Evolutionary conservation across 345 rosid species (phyloP), one percentile per base, ranked within the genome.

Genomic region (Linum trigynum): DNA sequence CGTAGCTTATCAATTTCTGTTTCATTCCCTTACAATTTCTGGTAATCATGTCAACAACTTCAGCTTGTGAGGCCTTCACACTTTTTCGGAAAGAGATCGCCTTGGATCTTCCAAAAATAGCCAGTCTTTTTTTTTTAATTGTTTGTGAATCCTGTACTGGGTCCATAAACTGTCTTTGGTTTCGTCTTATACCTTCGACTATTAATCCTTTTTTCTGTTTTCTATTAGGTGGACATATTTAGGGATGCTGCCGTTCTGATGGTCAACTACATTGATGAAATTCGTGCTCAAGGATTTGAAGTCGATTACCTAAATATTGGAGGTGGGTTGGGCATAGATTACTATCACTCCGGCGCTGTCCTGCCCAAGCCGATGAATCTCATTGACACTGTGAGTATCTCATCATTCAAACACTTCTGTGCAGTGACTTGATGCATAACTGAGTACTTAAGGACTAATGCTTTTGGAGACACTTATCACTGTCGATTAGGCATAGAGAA

Each of bases 251-350:
- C 51, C 2, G 12, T 9, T 45, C 51, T 45, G 7, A 45, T 45
- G 51, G 51, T 45, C 12, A 45, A 45, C 51, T 45, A 45, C 51
- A 45, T 45, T 45, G 51, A 45, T 45, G 51, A 45, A 45, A 45
- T 45, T 45, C 51, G 51, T 7, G 10, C 12, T 57, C 95, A 94
- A 77, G 99, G 96, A 39, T 94, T 94, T 75, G 88, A 91, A 75
- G 80, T 91, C 69, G 66, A 84, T 71, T 87, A 88, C 77, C 80
- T 94, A 74, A 94, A 94, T 76, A 91, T 94, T 74, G 97, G 97
- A 69, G 99, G 96, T 68, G 97, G 95, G 71, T 82, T 94, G 72
- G 99, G 99, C 67, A 94, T 94, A 68, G 97, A 94, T 81, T 94
- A 94, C 68, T 79, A 86, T 69, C 99, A 94, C 67, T 64, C 78